Conservation (phyloP, 352 stramenopile genomes). For the Phytophthora quininea region DNA sequence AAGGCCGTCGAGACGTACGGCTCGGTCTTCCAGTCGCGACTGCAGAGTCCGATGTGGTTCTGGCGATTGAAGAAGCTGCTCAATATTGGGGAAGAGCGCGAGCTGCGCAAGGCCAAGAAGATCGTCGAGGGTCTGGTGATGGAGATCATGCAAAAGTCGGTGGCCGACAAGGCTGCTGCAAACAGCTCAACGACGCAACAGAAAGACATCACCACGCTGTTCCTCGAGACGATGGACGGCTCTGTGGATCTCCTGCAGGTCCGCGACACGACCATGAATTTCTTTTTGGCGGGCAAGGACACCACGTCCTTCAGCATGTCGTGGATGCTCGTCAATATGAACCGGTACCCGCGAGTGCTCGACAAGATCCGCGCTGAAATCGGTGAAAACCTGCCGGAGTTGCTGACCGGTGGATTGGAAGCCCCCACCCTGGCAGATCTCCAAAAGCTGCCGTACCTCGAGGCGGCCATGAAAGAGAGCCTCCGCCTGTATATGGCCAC, state of each 20-base stretch:
- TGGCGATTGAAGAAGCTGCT: constrained; percentile 51
- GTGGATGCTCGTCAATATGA: constrained; percentile 84
- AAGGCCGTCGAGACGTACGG: constrained; percentile 31
- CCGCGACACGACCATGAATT: constrained; percentile 76
- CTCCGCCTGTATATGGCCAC: constrained; percentile 66
- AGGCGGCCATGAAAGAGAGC: constrained; percentile 64
- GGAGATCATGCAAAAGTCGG: constrained; percentile 38
- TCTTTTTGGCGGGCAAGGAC: constrained; percentile 73
- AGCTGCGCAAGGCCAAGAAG: constrained; percentile 30
- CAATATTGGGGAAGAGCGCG: constrained; percentile 32
- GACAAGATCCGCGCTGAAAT: constrained; percentile 58
- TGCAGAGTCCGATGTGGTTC: constrained; percentile 42
- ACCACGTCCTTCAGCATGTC: constrained; percentile 70
- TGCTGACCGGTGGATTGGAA: constrained; percentile 23
- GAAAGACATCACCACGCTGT: constrained; percentile 55
- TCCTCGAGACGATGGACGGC: constrained; percentile 34
- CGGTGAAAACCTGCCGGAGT: constrained; percentile 34
- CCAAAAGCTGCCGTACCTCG: constrained; percentile 59
- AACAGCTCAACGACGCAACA: constrained; percentile 14
- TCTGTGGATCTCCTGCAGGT: constrained; percentile 36
- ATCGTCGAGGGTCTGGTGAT: constrained; percentile 41
- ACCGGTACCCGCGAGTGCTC: constrained; percentile 58
- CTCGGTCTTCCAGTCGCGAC: constrained; percentile 26
- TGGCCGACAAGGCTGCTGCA: constrained; percentile 16
- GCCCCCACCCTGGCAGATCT: constrained; percentile 48